These are phyloP conservation scores for Pezicula carpinea DNA, from an alignment of 2,329 filamentous ascomycete genomes.

Conservation along the genomic window DNA sequence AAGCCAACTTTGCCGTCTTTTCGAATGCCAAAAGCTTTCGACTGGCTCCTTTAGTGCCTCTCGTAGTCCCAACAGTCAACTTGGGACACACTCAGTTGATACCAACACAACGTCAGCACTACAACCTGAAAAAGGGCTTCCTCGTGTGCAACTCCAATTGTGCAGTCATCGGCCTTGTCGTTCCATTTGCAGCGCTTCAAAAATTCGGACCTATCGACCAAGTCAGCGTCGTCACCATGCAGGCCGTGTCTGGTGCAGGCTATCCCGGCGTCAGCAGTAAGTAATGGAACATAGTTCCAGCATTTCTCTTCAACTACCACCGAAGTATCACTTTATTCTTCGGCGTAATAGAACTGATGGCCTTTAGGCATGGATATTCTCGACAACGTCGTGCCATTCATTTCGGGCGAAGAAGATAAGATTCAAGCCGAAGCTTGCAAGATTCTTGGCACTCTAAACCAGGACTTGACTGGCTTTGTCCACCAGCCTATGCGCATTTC, in stretches of 20 bases:
- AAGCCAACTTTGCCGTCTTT: conserved; percentile 85
- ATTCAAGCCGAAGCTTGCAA: conserved; percentile 92
- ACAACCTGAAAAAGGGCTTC: conserved; percentile 77
- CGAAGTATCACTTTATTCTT: too few species aligned
- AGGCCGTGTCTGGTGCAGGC: conserved; percentile 89
- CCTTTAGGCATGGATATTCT: conserved; percentile 73
- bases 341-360: too few species aligned
- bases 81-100: conserved; percentile 82
- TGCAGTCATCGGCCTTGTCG: conserved; percentile 92
- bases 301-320: too few species aligned
- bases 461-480: conserved; percentile 66
- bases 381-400: conserved; percentile 94
- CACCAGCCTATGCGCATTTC: conserved; percentile 76
- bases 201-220: conserved; percentile 78
- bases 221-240: conserved; percentile 82
- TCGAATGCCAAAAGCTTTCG: conserved; percentile 98
- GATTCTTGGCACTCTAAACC: conserved; percentile 76
- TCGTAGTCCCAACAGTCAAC: conserved; percentile 95
- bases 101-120: conserved; percentile 75
- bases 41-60: conserved; percentile 80
- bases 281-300: too few species aligned
- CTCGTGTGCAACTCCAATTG: conserved; percentile 98
- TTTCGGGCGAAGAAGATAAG: conserved; percentile 92
- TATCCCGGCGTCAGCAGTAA: conserved; percentile 77
- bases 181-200: conserved; percentile 88